Conservation (phyloP, 768 basidiomycete genomes). For the Coprinopsis strossmayeri region DNA sequence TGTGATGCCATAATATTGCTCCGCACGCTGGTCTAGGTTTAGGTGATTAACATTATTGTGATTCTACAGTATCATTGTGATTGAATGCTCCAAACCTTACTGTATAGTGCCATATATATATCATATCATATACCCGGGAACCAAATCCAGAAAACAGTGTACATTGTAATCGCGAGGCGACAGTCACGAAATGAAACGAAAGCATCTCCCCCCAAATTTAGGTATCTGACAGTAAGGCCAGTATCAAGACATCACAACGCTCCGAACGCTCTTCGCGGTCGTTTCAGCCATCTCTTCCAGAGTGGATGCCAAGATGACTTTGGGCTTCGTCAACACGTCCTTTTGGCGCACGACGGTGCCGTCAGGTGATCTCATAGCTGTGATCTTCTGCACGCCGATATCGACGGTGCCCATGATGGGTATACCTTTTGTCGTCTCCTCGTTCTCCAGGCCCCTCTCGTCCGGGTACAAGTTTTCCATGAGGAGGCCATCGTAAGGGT, state of each 20-base stretch:
- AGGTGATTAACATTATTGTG: too few relatives aligned
- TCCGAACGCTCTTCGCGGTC: neutral
- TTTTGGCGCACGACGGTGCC: constrained; percentile 1
- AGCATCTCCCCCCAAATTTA: too few relatives aligned
- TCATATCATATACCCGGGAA: too few relatives aligned
- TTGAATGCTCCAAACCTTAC: too few relatives aligned
- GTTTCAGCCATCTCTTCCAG: constrained; percentile 4
- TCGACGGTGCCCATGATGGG: constrained; percentile 5
- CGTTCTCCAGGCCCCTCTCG: neutral
- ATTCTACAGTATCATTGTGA: too few relatives aligned
- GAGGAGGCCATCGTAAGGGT: constrained; percentile 9
- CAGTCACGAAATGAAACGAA: too few relatives aligned
- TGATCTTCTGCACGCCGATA: constrained; percentile 2
- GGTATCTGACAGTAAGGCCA: neutral
- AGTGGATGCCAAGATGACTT: constrained; percentile 12
- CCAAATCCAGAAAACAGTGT: too few relatives aligned
- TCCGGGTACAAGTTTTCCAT: constrained; percentile 24
- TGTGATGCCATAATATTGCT: too few relatives aligned
- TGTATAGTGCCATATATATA: too few relatives aligned
- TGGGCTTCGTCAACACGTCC: constrained; percentile 11
- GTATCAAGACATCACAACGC: neutral
- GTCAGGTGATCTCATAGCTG: neutral
- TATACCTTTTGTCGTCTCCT: neutral
- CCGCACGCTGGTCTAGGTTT: too few relatives aligned
- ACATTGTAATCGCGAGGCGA: too few relatives aligned